Base-by-base conservation (phyloP, 371 early-diverging fungal species). In the Mucor mucedo region DNA sequence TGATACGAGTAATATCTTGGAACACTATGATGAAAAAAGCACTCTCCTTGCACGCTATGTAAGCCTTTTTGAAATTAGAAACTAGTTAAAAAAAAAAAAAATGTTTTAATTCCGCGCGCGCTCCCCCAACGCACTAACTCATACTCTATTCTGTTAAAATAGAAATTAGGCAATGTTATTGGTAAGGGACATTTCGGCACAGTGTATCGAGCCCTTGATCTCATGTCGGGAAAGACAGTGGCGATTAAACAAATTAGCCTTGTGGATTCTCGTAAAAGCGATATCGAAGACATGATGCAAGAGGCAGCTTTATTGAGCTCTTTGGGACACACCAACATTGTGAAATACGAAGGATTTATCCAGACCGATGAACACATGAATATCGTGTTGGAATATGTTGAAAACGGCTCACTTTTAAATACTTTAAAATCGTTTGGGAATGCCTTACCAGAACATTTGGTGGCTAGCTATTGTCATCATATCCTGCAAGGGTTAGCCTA, bases 131-230 rank as follows among this genome's bases (percentile, higher is more conserved):
- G 21, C 21, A 21, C 21, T 21, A 21, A 21, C 21, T 1, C 21
- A 35, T 35, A 35, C 35, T 35, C 42, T 6, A 39, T 49, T 47
- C 16, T 60, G 5, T 33, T 21, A 21, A 48, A 11, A 29, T 56
- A 86, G 84, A 91, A 93, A 82, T 79, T 94, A 13, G 95, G 96
- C 4, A 91, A 95, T 64, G 93, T 93, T 55, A 92, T 96, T 35
- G 97, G 97, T 4, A 89, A 92, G 65, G 97, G 97, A 3, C 95
- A 95, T 54, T 96, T 94, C 72, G 97, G 95, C 11, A 76, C 91
- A 0, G 97, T 96, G 0, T 92, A 90, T 68, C 81, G 93, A 33
- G 95, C 92, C 1, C 80, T 97, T 10, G 92, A 96, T 73, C 68
- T 93, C 5, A 86, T 87, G 1, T 93, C 92, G 3, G 98, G 96